Base-by-base conservation (phyloP, 495 filamentous ascomycete genomes). In the Penicillium daleae region DNA sequence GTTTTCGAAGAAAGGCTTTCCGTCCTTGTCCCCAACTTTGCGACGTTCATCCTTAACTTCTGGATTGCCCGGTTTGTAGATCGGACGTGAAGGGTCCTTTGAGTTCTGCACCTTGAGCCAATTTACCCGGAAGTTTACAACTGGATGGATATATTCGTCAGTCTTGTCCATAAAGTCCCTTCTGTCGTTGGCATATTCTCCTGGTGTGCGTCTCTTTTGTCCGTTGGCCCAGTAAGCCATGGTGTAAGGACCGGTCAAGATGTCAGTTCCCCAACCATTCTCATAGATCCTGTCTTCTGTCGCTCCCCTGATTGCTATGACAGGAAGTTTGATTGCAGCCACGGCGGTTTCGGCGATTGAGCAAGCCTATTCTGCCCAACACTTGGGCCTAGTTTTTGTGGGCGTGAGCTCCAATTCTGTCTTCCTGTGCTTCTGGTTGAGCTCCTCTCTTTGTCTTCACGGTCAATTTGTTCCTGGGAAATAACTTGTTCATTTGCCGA, bases 191-290 rank as follows among this genome's bases (percentile, higher is more conserved):
- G 40, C 52, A 10, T 64, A 64, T 48, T 59, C 31, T 27, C 68
- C 69, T 1, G 69, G 69, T 0, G 63, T 67, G 7, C 69, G 69
- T 37, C 39, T 49, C 15, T 53, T 57, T 13, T 58, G 56, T 13
- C 66, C 66, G 33, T 71, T 71, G n/a, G 40, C 26, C 56, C 67
- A 71, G 42, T 69, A 71, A 13, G 66, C 58, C 15, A 53, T 10
- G 1, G 61, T 69, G 32, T 54, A 71, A 26, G 64, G 66, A 56
- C 67, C 59, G 22, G 52, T 21, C 56, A 71, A n/a, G 0, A 53
- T 19, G 3, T 66, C 69, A 4, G 55, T 53, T 21, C 69, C 69
- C 69, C 69, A 71, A 12, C 63, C 61, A 29, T 65, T 66, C 8
- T 31, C 46, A 7, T 64, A 62, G 4, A 33, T 6, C n/a, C 32